Evolutionary conservation across 1,139 yeast species (phyloP).

Genomic region (Ogataea hybrid): DNA sequence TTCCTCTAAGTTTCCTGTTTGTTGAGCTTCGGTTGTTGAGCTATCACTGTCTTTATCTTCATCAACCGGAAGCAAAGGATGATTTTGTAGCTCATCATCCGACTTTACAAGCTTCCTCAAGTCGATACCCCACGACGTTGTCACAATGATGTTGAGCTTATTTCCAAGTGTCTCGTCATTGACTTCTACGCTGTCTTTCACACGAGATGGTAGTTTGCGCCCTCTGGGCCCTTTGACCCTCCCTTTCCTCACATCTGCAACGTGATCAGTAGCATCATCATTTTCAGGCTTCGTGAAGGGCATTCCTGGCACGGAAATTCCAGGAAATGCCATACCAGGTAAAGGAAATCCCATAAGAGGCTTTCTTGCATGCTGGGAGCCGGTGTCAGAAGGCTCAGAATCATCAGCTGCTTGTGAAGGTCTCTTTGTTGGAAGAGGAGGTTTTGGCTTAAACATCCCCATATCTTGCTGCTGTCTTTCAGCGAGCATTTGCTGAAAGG

Average conservation of each 20-base stretch:
- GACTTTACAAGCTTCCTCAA: constrained; percentile 6
- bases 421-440: constrained; percentile 19
- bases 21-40: background rate
- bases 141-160: constrained; percentile 35
- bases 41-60: background rate
- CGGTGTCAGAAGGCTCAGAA: background rate
- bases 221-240: constrained; percentile 80
- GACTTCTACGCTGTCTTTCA: constrained; percentile 47
- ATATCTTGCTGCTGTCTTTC: constrained; percentile 39
- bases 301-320: constrained; percentile 70
- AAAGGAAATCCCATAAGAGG: constrained; percentile 45
- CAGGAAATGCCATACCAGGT: constrained; percentile 57
- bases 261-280: constrained; percentile 12
- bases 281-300: constrained; percentile 32
- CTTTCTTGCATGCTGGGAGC: background rate
- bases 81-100: too few species aligned
- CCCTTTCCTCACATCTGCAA: constrained; percentile 40
- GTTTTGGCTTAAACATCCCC: constrained; percentile 19
- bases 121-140: constrained; percentile 38
- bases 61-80: too few species aligned
- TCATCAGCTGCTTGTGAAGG: constrained; percentile 9
- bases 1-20: background rate
- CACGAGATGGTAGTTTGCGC: constrained; percentile 67
- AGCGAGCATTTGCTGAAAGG: constrained; percentile 70
- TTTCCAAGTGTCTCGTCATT: constrained; percentile 32